phyloP scores from a whole-genome alignment of 495 filamentous ascomycete species.

The Talaromyces adpressus region DNA sequence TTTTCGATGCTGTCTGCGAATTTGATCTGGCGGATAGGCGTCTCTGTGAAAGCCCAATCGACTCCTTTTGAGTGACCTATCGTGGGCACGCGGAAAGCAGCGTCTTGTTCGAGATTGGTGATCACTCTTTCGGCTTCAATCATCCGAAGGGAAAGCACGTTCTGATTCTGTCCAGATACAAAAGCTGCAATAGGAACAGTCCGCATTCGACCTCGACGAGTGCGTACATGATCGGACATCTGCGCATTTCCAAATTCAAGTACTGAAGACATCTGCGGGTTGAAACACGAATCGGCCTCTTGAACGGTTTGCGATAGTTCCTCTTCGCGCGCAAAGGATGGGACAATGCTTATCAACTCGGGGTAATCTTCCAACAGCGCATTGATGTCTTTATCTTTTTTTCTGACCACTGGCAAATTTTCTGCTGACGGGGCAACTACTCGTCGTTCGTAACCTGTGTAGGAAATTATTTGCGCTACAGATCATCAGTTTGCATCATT shows the following conservation, averaged over 20 bases:
- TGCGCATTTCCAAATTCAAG: conserved; percentile 38
- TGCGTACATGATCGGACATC: conserved; percentile 15
- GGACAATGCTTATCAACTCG: conserved; percentile 27
- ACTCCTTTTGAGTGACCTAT: conserved; percentile 34
- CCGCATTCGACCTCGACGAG: conserved; percentile 17
- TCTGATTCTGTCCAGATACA: conserved; percentile 37
- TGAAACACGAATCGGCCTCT: conserved; percentile 21
- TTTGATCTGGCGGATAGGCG: conserved; percentile 59
- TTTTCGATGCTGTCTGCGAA: conserved; percentile 48
- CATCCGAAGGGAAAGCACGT: conserved; percentile 29
- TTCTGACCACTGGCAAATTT: conserved; percentile 10
- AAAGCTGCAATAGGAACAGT: conserved; percentile 36
- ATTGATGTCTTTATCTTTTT: conserved; percentile 9
- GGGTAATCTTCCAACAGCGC: conserved; percentile 26
- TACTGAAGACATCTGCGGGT: conserved; percentile 32
- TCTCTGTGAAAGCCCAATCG: conserved; percentile 49
- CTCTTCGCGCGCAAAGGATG: conserved; percentile 24
- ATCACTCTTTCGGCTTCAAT: conserved; percentile 28
- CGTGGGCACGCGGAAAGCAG: conserved; percentile 22
- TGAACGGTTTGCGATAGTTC: conserved; percentile 24
- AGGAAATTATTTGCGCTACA: conserved; percentile 20
- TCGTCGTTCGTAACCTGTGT: conserved; percentile 28
- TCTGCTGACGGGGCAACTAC: conserved; percentile 17
- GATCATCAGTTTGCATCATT: conserved; percentile 11
- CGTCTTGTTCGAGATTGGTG: conserved; percentile 14